phyloP scores from a whole-genome alignment of 176 grass and related monocot species.

The Bolboschoenus planiculmis region DNA sequence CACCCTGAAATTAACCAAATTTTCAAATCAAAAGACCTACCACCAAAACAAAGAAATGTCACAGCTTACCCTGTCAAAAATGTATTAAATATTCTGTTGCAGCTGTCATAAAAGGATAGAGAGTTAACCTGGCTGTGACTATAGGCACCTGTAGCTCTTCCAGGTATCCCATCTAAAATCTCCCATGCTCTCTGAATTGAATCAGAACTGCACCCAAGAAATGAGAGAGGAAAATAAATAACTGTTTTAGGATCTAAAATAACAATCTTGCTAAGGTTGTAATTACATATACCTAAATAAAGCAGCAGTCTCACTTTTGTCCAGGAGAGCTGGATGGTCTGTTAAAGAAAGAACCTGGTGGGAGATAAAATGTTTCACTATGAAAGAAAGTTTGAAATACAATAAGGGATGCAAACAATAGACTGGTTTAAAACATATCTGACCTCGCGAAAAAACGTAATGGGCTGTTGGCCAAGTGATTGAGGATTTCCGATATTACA shows the following conservation, averaged over 20 bases:
- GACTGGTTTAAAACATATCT: not conserved
- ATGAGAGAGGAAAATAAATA: constrained; percentile 15
- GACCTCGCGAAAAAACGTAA: constrained; percentile 94
- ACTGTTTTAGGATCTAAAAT: not conserved
- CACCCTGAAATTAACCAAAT: constrained; percentile 50
- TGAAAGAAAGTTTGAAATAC: constrained; percentile 24
- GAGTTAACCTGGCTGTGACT: constrained; percentile 78
- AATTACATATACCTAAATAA: constrained; percentile 60
- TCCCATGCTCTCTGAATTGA: constrained; percentile 86
- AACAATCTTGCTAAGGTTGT: not conserved
- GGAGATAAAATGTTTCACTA: constrained; percentile 9
- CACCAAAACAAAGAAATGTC: not conserved
- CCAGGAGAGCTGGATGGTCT: constrained; percentile 72
- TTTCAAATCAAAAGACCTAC: constrained; percentile 12
- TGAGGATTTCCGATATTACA: constrained; percentile 98
- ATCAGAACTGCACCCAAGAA: constrained; percentile 68
- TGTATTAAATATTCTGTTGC: not conserved
- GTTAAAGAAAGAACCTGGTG: constrained; percentile 70
- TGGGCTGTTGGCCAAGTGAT: constrained; percentile 80
- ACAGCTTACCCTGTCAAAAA: not conserved
- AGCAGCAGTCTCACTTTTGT: constrained; percentile 81
- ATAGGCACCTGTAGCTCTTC: constrained; percentile 79
- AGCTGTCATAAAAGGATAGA: constrained; percentile 19
- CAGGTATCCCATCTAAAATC: constrained; percentile 73
- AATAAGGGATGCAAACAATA: constrained; percentile 23